Evolutionary conservation across 768 basidiomycete genomes (phyloP), one percentile per base, ranked within the genome.

Genomic region (Calocera viscosa): DNA sequence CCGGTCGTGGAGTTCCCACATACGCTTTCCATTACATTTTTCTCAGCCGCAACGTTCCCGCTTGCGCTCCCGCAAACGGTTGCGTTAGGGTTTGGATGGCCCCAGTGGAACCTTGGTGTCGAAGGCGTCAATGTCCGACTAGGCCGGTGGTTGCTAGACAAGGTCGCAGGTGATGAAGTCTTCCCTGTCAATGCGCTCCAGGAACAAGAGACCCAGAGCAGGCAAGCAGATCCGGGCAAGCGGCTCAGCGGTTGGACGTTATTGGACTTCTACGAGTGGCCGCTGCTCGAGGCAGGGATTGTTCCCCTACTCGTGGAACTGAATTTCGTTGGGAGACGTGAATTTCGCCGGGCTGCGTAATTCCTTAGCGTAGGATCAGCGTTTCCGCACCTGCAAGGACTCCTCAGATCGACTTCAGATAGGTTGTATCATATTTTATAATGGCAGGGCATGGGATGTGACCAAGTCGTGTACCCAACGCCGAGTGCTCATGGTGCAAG

Each of bases 31-130:
- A 87, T 97, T 49, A 82, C 90, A 0, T 96, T 84, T 76, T 81
- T 89, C 72, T 93, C 91, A 30, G 94, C 91, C 0, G 79, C 89
- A 0, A 85, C 85, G 8, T 82, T 94, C 74, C 93, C 93, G 1
- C 78, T 94, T 16, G 89, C 91, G 0, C 77, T 88, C 24, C 94
- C 94, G 7, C 81, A 87, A 2, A 77, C 81, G 11, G 79, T 95
- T 26, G 90, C 94, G 2, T 83, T 82, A 70, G 94, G 94, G 0
- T 85, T 91, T 72, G 91, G 92, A 16, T 92, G 86, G 86, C 90
- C 91, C 0, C 77, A 80, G 39, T 78, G 82, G 76, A 86, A 87
- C 1, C 72, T 93, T 7, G 93, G 93, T 2, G 79, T 93, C n/a
- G 86, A 90, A 73, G 94, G 94, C 1, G 86, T 94, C 41, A 97